Percentiles rank a stretch among this genome's conserved stretches.
phyloP scores from a whole-genome alignment of 805 yeast species.

The Priceomyces castillae region DNA sequence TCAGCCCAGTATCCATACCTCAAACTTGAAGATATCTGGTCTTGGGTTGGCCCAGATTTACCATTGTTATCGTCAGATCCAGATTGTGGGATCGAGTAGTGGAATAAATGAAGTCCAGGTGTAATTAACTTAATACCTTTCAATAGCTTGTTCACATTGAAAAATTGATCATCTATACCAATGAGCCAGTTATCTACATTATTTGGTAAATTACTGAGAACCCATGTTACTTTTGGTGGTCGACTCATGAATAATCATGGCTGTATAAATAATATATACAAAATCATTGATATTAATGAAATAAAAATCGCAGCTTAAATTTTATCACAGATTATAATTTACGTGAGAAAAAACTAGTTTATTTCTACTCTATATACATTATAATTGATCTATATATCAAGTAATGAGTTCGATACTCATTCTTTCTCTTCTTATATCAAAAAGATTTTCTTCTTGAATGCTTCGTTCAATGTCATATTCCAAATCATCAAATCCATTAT shows the following conservation, averaged over 20 bases:
- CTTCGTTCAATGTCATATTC: conserved; percentile 14
- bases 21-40: conserved; percentile 12
- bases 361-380: not conserved
- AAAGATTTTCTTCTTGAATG: conserved; percentile 7
- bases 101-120: conserved; percentile 53
- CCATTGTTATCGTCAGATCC: conserved; percentile 1
- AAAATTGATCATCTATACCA: conserved; percentile 52
- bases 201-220: conserved; percentile 13
- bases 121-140: conserved; percentile 53
- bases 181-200: conserved; percentile 19
- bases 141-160: conserved; percentile 37
- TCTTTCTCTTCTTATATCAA: conserved; percentile 17
- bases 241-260: conserved; percentile 9
- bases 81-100: conserved; percentile 37
- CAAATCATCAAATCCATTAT: not conserved
- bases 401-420: conserved; percentile 30
- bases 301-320: too few relatives aligned
- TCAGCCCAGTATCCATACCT: conserved; percentile 43
- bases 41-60: not conserved
- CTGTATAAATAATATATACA: not conserved
- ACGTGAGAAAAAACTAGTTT: not conserved
- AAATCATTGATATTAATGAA: too few relatives aligned
- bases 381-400: conserved; percentile 8
- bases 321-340: too few relatives aligned
- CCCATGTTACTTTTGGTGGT: conserved; percentile 24